Evolutionary conservation across 768 basidiomycete species (phyloP), one percentile per base, ranked within the genome.

Genomic region (Trametes elegans): DNA sequence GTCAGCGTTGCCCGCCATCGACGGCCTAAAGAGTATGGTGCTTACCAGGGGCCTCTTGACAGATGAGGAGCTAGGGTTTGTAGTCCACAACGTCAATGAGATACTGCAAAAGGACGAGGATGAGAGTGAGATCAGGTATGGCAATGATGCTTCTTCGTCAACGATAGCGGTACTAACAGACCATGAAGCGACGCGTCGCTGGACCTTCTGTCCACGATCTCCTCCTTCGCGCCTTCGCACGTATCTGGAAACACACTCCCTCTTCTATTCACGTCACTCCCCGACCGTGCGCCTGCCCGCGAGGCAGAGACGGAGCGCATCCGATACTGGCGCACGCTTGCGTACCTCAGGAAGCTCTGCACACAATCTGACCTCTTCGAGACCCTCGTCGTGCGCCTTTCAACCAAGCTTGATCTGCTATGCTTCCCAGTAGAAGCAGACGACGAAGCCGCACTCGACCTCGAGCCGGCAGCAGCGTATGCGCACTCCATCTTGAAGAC

Each of bases 221-320:
- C 91, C 4, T 60, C 72, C 18, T 69, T 70, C n/a, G 69, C 84
- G 2, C 81, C 93, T 10, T 74, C 74, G 16, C 82, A 87, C 56
- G 76, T 98, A 29, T 80, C 83, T 46, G 77, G 83, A 27, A 82
- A 84, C 53, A 92, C 87, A 0, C 81, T 98, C 3, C 94, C 95
- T 0, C 71, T 88, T 1, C 79, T 98, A 9, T 91, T 97, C 67
- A 73, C 74, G 27, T 72, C 81, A 8, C 79, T 98, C 1, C 92
- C 96, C 1, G 85, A 88, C 48, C 56, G 61, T 21, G 79, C 87
- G 7, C 87, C 91, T 3, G 31, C 73, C 1, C 71, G 80, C 18
- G 76, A 82, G 5, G 84, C 81, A 11, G 70, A 71, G 2, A 60
- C 69, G 3, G 81, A 83, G 34, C 82, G 90, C n/a, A 73, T 76